Percentiles rank a stretch among this genome's conserved stretches.
Conservation (phyloP, 805 yeast species). For the Starmerella gropengiesseri region DNA sequence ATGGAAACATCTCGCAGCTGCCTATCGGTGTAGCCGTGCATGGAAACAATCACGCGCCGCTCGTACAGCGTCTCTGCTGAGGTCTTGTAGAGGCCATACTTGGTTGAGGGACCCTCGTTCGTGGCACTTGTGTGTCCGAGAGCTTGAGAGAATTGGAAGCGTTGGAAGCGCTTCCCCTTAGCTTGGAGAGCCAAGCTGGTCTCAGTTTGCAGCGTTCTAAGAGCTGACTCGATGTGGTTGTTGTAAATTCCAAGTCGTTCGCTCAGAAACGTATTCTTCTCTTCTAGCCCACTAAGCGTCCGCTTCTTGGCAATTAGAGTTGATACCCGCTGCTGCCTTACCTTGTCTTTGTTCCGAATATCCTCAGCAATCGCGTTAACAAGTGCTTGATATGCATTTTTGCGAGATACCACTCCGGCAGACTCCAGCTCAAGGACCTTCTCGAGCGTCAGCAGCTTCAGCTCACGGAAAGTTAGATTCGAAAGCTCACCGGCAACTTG, state of each 20-base stretch:
- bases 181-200: constrained; percentile 26
- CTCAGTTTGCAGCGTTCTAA: constrained; percentile 39
- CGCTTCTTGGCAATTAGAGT: constrained; percentile 38
- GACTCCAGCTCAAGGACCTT: constrained; percentile 65
- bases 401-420: constrained; percentile 51
- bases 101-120: constrained; percentile 32
- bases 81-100: constrained; percentile 68
- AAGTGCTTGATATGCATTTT: constrained; percentile 64
- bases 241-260: constrained; percentile 36
- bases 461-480: constrained; percentile 47
- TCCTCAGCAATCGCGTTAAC: constrained; percentile 78
- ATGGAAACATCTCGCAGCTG: constrained; percentile 59
- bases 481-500: constrained; percentile 25
- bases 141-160: constrained; percentile 25
- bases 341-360: constrained; percentile 47
- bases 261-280: constrained; percentile 37
- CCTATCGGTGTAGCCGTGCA: constrained; percentile 40
- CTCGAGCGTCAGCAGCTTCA: constrained; percentile 67
- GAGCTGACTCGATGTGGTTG: constrained; percentile 40
- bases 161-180: constrained; percentile 27
- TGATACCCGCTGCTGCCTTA: constrained; percentile 37
- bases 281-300: constrained; percentile 37
- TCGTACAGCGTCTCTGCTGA: constrained; percentile 66
- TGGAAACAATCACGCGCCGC: constrained; percentile 51
- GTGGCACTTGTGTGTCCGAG: background rate